Evolutionary conservation across 805 yeast species (phyloP).

Genomic region (Blastobotrys peoriensis): DNA sequence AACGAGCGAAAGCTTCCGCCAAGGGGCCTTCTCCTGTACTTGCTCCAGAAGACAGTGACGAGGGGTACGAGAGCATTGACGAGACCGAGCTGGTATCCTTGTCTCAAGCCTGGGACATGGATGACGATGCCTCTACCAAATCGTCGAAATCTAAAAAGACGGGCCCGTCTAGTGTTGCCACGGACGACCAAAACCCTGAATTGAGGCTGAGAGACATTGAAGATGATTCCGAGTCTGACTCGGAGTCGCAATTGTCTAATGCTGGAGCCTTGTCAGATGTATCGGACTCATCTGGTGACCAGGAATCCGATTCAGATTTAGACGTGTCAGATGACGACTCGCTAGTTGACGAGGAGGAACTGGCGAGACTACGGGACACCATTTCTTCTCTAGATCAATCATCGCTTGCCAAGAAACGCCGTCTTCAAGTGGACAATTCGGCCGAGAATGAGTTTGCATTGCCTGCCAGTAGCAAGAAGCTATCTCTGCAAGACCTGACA

Average conservation of each 20-base stretch:
- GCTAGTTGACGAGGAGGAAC: slow-evolving; percentile 44
- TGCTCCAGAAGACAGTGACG: slow-evolving; percentile 47
- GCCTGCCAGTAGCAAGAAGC: slow-evolving; percentile 56
- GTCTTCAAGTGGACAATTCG: slow-evolving; percentile 46
- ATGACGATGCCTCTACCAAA: slow-evolving; percentile 36
- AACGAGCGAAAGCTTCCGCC: slow-evolving; percentile 20
- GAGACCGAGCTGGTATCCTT: slow-evolving; percentile 68
- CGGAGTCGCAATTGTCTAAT: neutral
- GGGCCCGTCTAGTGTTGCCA: slow-evolving; percentile 11
- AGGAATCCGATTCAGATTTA: neutral
- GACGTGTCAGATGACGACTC: slow-evolving; percentile 39
- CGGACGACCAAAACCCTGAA: slow-evolving; percentile 12
- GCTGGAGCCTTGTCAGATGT: slow-evolving; percentile 15
- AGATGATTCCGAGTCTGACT: slow-evolving; percentile 11
- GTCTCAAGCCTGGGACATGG: slow-evolving; percentile 87
- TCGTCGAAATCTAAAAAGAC: neutral
- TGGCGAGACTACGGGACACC: slow-evolving; percentile 36
- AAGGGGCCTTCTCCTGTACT: slow-evolving; percentile 40
- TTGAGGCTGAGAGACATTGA: slow-evolving; percentile 22
- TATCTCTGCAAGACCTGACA: slow-evolving; percentile 66
- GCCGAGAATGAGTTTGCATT: slow-evolving; percentile 66
- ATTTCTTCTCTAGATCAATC: slow-evolving; percentile 20
- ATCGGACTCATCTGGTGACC: slow-evolving; percentile 11
- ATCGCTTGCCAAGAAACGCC: slow-evolving; percentile 37
- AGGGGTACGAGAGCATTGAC: slow-evolving; percentile 67